Conservation (phyloP, 768 basidiomycete species). For the Mycena floridula region DNA sequence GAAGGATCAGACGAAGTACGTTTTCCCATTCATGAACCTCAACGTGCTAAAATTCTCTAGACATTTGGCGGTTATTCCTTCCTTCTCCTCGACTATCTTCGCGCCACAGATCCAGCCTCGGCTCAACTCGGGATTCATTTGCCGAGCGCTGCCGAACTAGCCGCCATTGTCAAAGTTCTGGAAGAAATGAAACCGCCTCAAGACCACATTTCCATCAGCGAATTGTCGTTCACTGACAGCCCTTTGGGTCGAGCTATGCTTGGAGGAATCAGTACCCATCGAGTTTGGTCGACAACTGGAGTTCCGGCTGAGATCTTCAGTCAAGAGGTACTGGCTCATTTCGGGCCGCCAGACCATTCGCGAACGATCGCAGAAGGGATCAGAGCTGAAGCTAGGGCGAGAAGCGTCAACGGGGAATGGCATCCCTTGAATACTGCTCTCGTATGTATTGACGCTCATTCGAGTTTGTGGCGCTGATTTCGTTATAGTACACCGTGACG, state of each 20-base stretch:
- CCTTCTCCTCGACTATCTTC: slow-evolving; percentile 6
- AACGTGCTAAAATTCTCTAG: neutral
- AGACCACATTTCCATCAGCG: slow-evolving; percentile 1
- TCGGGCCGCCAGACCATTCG: slow-evolving; percentile 5
- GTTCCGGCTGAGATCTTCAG: slow-evolving; percentile 3
- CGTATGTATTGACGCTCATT: neutral
- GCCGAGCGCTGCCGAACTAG: slow-evolving; percentile 5
- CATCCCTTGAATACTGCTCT: slow-evolving; percentile 8
- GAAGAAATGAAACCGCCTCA: slow-evolving; percentile 1
- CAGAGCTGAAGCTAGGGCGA: slow-evolving; percentile 7
- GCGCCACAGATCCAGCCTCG: slow-evolving; percentile 3
- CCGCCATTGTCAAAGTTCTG: neutral
- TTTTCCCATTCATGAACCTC: neutral
- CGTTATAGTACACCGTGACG: slow-evolving; percentile 1
- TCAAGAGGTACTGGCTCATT: slow-evolving; percentile 2
- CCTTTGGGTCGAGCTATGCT: neutral
- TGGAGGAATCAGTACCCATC: slow-evolving; percentile 1
- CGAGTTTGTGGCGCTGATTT: slow-evolving; percentile 1
- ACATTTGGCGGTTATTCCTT: slow-evolving; percentile 7
- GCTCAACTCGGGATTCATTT: slow-evolving; percentile 4
- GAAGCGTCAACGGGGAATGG: slow-evolving; percentile 6
- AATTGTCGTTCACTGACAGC: neutral
- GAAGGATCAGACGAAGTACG: slow-evolving; percentile 9
- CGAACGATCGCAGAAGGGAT: slow-evolving; percentile 7
- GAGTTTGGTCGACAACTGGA: neutral